phyloP scores from a whole-genome alignment of 2,329 filamentous ascomycete species.

The Fusarium sp. region DNA sequence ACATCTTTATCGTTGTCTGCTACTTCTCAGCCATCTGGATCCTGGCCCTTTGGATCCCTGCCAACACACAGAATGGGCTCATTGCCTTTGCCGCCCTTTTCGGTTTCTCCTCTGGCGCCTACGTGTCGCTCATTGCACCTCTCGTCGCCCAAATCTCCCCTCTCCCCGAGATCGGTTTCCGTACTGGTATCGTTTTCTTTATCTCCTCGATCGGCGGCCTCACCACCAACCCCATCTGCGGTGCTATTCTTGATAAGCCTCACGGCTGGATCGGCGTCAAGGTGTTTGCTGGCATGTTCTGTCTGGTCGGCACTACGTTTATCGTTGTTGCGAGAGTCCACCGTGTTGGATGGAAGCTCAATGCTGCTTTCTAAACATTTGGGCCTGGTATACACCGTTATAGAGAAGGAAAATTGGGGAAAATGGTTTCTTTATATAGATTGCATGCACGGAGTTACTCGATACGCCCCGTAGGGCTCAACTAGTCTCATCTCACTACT shows the following conservation, averaged over 20 bases:
- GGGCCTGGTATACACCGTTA: neutral
- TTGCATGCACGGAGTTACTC: neutral
- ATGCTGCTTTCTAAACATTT: constrained; percentile 10
- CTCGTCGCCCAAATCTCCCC: constrained; percentile 59
- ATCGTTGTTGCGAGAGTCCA: constrained; percentile 26
- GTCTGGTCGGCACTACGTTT: constrained; percentile 28
- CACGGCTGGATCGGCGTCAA: constrained; percentile 55
- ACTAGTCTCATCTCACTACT: constrained; percentile 6
- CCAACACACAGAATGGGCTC: constrained; percentile 46
- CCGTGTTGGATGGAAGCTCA: constrained; percentile 37
- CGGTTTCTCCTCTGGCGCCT: constrained; percentile 61
- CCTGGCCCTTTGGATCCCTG: constrained; percentile 62
- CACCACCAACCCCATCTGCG: constrained; percentile 71
- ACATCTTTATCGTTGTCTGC: constrained; percentile 63
- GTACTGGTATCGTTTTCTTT: constrained; percentile 62
- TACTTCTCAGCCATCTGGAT: constrained; percentile 57
- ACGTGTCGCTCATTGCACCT: constrained; percentile 57
- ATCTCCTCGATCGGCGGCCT: constrained; percentile 70
- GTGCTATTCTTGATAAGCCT: constrained; percentile 56
- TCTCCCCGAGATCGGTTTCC: constrained; percentile 49
- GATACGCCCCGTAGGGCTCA: neutral
- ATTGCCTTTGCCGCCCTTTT: constrained; percentile 60
- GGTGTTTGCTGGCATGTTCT: constrained; percentile 51
- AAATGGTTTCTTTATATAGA: neutral
- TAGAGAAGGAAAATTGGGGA: neutral